Base-by-base conservation (phyloP, 116 monocot genomes). In the Papilionanthe hybrid region DNA sequence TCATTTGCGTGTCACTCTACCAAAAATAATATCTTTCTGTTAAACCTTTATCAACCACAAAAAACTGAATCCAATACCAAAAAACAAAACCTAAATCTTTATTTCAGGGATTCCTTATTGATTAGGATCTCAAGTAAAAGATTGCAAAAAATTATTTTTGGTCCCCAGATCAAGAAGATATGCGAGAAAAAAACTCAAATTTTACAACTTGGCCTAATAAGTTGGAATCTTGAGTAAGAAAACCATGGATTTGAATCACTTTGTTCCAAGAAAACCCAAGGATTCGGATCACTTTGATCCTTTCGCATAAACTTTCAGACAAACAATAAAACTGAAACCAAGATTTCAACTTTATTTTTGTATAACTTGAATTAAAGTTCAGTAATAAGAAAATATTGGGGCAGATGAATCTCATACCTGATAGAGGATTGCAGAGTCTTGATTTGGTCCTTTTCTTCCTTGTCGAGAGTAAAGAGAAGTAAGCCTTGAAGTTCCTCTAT, bases 391-490 rank as follows among this genome's bases (percentile, higher is more conserved):
- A 69, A 15, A 30, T 11, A 11, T 12, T 5, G 17, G 69, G 12
- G 27, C 2, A 66, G 17, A 12, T 41, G 9, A 44, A 55, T 72
- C 22, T 79, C 37, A 41, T 77, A 96, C 96, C 93, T 90, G 86
- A 72, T 85, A 89, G 47, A 96, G 82, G 81, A 96, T 90, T 41
- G 88, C 93, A 81, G 92, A 72, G 76, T 96, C 96, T 63, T 96
- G 93, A 82, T 96, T 96, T 5, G 89, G 90, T 0, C 93, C 92
- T 58, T 96, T 96, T 83, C 85, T 93, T 25, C 95, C 93, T 74
- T 88, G 86, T 77, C 82, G 86, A 55, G 96, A 93, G 72, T 83
- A 93, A 44, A 96, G 87, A 68, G 93, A 96, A 32, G 89, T 93
- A 27, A 91, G 3, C 72, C 80, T 91, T 77, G 90, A 86, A 41